A percentile compares a stretch with the other conserved stretches of the same genome.
These are phyloP conservation scores for Ophiostoma tasmaniense DNA, from an alignment of 2,329 filamentous ascomycete genomes.

Conservation along the genomic window DNA sequence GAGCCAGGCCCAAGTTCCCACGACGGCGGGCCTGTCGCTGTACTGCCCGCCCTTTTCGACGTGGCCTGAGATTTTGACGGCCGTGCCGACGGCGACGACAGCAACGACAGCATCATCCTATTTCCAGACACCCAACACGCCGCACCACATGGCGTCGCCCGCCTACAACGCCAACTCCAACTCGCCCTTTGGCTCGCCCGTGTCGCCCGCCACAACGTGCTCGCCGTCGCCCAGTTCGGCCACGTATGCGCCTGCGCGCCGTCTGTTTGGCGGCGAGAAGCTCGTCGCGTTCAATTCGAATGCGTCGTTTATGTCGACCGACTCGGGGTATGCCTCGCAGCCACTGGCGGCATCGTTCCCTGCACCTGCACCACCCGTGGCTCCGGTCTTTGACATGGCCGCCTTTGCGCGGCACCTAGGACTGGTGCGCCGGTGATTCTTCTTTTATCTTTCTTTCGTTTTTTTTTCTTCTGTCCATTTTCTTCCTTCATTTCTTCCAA, in stretches of 20 bases:
- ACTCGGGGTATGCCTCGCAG: not conserved
- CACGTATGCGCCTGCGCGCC: conserved; percentile 9
- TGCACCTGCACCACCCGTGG: not conserved
- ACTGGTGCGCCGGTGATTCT: not conserved
- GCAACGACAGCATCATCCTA: conserved; percentile 9
- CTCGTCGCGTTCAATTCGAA: not conserved
- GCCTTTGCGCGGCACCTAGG: conserved; percentile 12
- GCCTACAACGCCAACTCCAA: conserved; percentile 10
- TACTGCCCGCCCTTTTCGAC: conserved; percentile 15
- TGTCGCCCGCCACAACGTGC: conserved; percentile 9
- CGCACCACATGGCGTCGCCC: conserved; percentile 9
- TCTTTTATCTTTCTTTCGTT: not conserved
- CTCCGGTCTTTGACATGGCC: conserved; percentile 1
- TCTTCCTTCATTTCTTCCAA: not conserved
- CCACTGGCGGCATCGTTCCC: not conserved
- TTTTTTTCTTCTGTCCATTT: not conserved
- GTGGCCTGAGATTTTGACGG: not conserved
- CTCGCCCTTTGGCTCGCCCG: conserved; percentile 14
- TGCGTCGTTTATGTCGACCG: not conserved
- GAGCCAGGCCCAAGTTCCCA: no score
- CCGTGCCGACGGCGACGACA: conserved; percentile 15
- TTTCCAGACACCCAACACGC: conserved; percentile 15
- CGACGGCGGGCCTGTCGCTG: conserved; percentile 9
- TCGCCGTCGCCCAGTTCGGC: conserved; percentile 13
- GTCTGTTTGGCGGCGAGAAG: not conserved